Base-by-base conservation (phyloP, 768 basidiomycete species). In the Serendipita indica region DNA sequence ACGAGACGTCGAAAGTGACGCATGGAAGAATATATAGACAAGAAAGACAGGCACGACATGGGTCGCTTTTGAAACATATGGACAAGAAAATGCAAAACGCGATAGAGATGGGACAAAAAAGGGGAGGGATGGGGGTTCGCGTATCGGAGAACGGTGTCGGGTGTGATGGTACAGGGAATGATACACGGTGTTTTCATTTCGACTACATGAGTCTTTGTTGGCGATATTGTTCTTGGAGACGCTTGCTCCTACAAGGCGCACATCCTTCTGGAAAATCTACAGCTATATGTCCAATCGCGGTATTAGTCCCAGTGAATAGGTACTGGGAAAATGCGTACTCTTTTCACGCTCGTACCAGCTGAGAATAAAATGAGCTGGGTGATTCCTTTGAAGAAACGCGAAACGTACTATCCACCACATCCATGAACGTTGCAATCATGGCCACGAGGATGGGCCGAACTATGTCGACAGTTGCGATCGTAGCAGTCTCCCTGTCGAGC, bases 311-410 rank as follows among this genome's bases (percentile, higher is more conserved):
- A 25, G 5, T 4, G 20, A 5, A 54, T 5, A 18, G 45, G 22
- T 10, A 27, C 30, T 7, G 22, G 10, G 7, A 20, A 27, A 54
- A 28, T 10, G 22, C 49, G 10, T 54, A 54, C 49, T 54, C 49
- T 54, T 54, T 16, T 20, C 49, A n/a, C 32, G 49, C 32, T 54
- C 49, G n/a, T 54, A 54, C 49, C 49, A 54, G 25, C 49, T 54
- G n/a, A 18, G 49, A 10, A 27, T n/a, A 18, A 54, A 54, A 54
- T 20, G 22, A 18, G 49, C n/a, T n/a, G n/a, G n/a, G n/a, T n/a
- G n/a, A n/a, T n/a, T n/a, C n/a, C n/a, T n/a, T n/a, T n/a, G 49
- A 28, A 20, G 22, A 18, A 28, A 28, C 7, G 7, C 10, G 22
- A 4, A 28, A 54, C 49, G 22, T 30, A 54, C 49, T 54, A 54